Conservation (phyloP, 139 green algal genomes). For the Nannochloris sp. region DNA sequence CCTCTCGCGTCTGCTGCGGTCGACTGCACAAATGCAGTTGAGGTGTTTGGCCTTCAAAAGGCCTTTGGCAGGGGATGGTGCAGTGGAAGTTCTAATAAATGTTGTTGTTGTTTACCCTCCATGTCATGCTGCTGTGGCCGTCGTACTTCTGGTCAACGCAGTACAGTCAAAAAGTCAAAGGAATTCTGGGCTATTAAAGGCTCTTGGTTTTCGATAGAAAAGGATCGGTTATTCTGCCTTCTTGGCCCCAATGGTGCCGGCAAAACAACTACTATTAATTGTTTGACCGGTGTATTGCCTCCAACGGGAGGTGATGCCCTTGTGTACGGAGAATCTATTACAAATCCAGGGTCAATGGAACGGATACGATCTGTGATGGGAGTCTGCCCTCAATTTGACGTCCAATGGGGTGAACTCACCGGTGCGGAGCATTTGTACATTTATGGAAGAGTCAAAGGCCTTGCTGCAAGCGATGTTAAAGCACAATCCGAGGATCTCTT, state of each 20-base stretch:
- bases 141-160: neutral
- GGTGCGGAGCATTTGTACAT: constrained; percentile 85
- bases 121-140: no score
- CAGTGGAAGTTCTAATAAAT: neutral
- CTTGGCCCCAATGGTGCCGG: constrained; percentile 61
- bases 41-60: constrained; percentile 78
- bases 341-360: constrained; percentile 55
- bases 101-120: no score
- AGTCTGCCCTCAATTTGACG: constrained; percentile 94
- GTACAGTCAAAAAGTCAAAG: no score
- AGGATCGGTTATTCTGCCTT: constrained; percentile 75
- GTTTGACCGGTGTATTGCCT: constrained; percentile 56
- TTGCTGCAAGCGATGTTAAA: neutral
- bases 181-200: constrained; percentile 74
- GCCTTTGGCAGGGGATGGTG: constrained; percentile 28
- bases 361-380: constrained; percentile 64
- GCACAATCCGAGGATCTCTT: constrained; percentile 4
- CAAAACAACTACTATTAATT: constrained; percentile 91
- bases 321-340: constrained; percentile 65
- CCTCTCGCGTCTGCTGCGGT: neutral
- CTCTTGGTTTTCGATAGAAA: constrained; percentile 72
- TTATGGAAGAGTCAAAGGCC: constrained; percentile 78
- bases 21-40: constrained; percentile 44
- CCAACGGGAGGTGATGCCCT: constrained; percentile 68
- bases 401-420: constrained; percentile 86